Evolutionary conservation across 768 basidiomycete genomes (phyloP).

Genomic region (Russula sp.): DNA sequence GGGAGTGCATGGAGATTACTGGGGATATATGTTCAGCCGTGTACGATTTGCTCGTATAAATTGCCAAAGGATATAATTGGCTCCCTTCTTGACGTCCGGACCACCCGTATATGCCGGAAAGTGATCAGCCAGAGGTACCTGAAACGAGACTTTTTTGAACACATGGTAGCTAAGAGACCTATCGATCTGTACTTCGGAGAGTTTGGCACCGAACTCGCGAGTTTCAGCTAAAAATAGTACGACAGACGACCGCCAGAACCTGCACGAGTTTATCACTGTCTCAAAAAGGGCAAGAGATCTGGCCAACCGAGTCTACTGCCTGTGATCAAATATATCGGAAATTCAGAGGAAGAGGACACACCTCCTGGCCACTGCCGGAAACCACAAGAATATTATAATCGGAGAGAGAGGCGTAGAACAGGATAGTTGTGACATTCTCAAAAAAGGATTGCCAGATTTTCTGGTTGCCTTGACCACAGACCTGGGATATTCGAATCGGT

Average conservation of each 20-base stretch:
- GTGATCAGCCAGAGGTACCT: slow-evolving; percentile 27
- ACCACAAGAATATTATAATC: slow-evolving; percentile 63
- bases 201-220: slow-evolving; percentile 44
- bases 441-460: slow-evolving; percentile 49
- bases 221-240: slow-evolving; percentile 39
- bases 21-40: neutral
- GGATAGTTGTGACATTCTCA: slow-evolving; percentile 58
- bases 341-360: slow-evolving; percentile 1
- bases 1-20: neutral
- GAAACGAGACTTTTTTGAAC: neutral
- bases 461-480: slow-evolving; percentile 50
- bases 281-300: slow-evolving; percentile 45
- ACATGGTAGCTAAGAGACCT: neutral
- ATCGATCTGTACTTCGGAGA: slow-evolving; percentile 29
- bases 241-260: slow-evolving; percentile 36
- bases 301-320: slow-evolving; percentile 35
- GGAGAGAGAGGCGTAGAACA: slow-evolving; percentile 63
- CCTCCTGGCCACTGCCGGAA: neutral
- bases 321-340: neutral
- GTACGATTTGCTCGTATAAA: slow-evolving; percentile 38
- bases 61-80: slow-evolving; percentile 41
- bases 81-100: slow-evolving; percentile 38
- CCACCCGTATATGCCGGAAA: slow-evolving; percentile 41
- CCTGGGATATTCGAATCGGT: slow-evolving; percentile 59
- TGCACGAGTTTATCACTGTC: slow-evolving; percentile 43